Conservation (phyloP, 306 rosid genomes). For the Hippophae rhamnoides region DNA sequence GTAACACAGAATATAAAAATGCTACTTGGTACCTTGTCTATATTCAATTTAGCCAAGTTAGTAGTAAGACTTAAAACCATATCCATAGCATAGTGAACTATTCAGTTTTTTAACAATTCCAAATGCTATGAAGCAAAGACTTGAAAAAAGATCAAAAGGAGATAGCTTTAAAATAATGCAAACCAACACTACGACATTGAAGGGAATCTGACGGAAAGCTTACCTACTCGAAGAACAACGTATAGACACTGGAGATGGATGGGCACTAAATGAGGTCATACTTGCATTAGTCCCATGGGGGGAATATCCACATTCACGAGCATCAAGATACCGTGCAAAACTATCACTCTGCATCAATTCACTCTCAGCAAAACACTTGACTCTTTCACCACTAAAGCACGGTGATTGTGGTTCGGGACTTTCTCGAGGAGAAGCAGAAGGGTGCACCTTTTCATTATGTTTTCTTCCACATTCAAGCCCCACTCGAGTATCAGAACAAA, state of each 20-base stretch:
- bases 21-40: no score
- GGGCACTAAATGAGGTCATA: conserved; percentile 38
- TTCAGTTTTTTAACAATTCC: conserved; percentile 3
- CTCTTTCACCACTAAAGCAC: conserved; percentile 37
- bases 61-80: no score
- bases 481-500: conserved; percentile 38
- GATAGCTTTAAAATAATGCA: conserved; percentile 6
- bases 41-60: no score
- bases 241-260: conserved; percentile 42
- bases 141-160: conserved; percentile 7
- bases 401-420: conserved; percentile 78
- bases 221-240: conserved; percentile 57
- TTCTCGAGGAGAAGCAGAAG: conserved; percentile 65
- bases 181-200: not conserved
- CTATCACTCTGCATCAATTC: conserved; percentile 42
- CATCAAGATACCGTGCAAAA: conserved; percentile 34
- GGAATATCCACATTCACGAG: conserved; percentile 42
- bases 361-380: conserved; percentile 28
- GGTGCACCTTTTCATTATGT: conserved; percentile 63
- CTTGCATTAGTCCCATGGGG: conserved; percentile 36
- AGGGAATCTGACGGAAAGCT: conserved; percentile 5
- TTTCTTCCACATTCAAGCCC: conserved; percentile 38
- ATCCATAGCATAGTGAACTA: not conserved
- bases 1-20: not conserved
- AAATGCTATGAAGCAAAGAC: not conserved